A percentile compares a stretch with the other conserved stretches of the same genome.
Conservation (phyloP, 2,329 filamentous ascomycete species). For the Scolecobasidium constrictum region DNA sequence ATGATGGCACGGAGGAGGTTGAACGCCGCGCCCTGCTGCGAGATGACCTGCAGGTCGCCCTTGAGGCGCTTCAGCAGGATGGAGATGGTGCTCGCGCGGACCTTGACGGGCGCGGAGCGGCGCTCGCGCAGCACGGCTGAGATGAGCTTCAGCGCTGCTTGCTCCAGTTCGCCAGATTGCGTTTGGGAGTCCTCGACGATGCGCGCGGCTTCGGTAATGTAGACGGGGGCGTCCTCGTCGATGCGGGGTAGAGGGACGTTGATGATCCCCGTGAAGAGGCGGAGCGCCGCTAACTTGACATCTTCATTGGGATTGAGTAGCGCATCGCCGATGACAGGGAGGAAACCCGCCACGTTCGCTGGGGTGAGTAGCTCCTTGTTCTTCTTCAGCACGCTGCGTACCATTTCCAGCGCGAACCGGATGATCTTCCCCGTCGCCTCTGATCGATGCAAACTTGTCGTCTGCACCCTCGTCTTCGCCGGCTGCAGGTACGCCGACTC, state of each 20-base stretch:
- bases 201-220: conserved; percentile 74
- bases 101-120: conserved; percentile 56
- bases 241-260: conserved; percentile 67
- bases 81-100: conserved; percentile 75
- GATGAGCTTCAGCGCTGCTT: conserved; percentile 80
- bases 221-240: conserved; percentile 63
- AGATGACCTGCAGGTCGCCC: conserved; percentile 82
- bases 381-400: conserved; percentile 78
- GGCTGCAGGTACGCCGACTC: background rate
- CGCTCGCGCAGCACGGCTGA: conserved; percentile 77
- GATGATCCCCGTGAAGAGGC: conserved; percentile 73
- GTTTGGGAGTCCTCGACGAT: conserved; percentile 65
- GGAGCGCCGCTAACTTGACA: conserved; percentile 78
- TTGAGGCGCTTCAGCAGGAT: conserved; percentile 72
- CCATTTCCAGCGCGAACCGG: conserved; percentile 76
- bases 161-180: conserved; percentile 73
- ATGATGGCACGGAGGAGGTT: conserved; percentile 85
- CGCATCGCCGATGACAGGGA: conserved; percentile 81
- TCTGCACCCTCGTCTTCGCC: conserved; percentile 52
- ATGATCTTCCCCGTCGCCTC: conserved; percentile 53
- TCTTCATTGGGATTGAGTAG: conserved; percentile 80
- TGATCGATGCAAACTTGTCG: conserved; percentile 67
- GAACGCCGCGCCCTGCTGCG: conserved; percentile 87
- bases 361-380: conserved; percentile 70
- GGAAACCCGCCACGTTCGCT: conserved; percentile 70